A percentile compares a stretch with the other conserved stretches of the same genome.
Evolutionary conservation across 2,329 filamentous ascomycete genomes (phyloP).

Genomic region (Fusarium sp.): DNA sequence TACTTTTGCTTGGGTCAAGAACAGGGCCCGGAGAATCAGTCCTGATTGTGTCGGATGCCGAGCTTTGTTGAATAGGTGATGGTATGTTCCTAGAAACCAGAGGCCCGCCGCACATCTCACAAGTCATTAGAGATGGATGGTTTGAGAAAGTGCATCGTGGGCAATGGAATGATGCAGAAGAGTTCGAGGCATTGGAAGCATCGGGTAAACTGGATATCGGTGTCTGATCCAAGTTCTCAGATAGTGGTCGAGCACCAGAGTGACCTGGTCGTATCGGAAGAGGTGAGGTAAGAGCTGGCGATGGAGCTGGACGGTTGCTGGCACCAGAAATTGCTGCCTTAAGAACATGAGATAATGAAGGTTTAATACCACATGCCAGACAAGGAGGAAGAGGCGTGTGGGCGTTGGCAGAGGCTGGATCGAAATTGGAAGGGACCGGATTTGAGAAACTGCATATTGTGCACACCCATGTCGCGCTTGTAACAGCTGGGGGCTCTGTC

Average conservation of each 20-base stretch:
- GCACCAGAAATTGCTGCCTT: conserved; percentile 87
- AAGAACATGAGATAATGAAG: conserved; percentile 79
- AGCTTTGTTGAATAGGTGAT: conserved; percentile 46
- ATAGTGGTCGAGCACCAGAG: conserved; percentile 19
- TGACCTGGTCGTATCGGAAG: conserved; percentile 46
- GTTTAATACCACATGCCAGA: conserved; percentile 92
- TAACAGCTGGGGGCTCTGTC: conserved; percentile 55
- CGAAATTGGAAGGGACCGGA: conserved; percentile 91
- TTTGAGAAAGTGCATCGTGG: conserved; percentile 94
- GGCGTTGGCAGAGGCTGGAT: conserved; percentile 80
- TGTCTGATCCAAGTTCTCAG: conserved; percentile 11
- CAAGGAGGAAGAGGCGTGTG: conserved; percentile 87
- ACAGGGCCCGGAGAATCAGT: conserved; percentile 82
- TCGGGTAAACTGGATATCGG: conserved; percentile 4
- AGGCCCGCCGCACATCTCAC: conserved; percentile 89
- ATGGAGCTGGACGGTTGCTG: conserved; percentile 58
- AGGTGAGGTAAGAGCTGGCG: conserved; percentile 34
- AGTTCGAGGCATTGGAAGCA: conserved; percentile 8
- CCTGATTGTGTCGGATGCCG: conserved; percentile 54
- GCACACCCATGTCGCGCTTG: conserved; percentile 89
- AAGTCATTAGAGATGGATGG: conserved; percentile 83
- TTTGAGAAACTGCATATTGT: conserved; percentile 97
- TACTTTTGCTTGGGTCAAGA: conserved; percentile 53
- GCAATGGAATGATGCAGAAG: conserved; percentile 66
- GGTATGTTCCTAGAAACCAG: conserved; percentile 65